These are phyloP conservation scores for Phoenix roebelenii DNA, from an alignment of 176 grass and related monocot genomes.

Conservation along the genomic window DNA sequence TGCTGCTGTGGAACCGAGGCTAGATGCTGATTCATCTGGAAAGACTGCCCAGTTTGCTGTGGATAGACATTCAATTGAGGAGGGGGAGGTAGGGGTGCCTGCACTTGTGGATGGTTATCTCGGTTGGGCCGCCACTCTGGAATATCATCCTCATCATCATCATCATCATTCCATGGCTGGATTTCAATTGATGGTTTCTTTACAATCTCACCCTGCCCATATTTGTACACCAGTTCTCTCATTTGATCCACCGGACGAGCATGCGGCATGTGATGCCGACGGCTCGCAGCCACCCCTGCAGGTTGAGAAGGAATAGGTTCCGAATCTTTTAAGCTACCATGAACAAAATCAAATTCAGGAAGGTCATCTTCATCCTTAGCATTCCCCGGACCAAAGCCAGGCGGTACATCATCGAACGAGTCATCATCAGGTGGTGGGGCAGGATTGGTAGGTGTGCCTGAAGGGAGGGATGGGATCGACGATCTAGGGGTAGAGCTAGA, in stretches of 20 bases:
- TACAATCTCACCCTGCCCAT: conserved; percentile 21
- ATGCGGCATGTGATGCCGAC: background rate
- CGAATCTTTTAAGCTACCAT: conserved; percentile 6
- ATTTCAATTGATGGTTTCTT: conserved; percentile 17
- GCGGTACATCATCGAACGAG: conserved; percentile 29
- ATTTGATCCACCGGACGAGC: conserved; percentile 18
- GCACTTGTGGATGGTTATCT: conserved; percentile 4
- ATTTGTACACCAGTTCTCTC: conserved; percentile 43
- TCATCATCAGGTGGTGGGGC: conserved; percentile 13
- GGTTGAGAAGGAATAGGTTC: background rate
- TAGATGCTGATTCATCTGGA: conserved; percentile 14
- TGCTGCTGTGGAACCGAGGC: background rate
- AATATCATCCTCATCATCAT: conserved; percentile 38
- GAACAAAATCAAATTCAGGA: conserved; percentile 41
- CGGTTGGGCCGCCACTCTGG: conserved; percentile 67
- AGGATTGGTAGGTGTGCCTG: conserved; percentile 16
- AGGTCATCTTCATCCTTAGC: conserved; percentile 43
- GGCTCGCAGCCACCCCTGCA: background rate
- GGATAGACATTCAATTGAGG: conserved; percentile 29
- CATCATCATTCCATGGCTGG: conserved; percentile 21
- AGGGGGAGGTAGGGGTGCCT: conserved; percentile 24
- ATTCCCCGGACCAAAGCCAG: conserved; percentile 31
- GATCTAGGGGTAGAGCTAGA: conserved; percentile 16
- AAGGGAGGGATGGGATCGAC: conserved; percentile 11
- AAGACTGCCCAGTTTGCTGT: conserved; percentile 12